Evolutionary conservation across 495 filamentous ascomycete genomes (phyloP).

Genomic region (Bacidia rubella): DNA sequence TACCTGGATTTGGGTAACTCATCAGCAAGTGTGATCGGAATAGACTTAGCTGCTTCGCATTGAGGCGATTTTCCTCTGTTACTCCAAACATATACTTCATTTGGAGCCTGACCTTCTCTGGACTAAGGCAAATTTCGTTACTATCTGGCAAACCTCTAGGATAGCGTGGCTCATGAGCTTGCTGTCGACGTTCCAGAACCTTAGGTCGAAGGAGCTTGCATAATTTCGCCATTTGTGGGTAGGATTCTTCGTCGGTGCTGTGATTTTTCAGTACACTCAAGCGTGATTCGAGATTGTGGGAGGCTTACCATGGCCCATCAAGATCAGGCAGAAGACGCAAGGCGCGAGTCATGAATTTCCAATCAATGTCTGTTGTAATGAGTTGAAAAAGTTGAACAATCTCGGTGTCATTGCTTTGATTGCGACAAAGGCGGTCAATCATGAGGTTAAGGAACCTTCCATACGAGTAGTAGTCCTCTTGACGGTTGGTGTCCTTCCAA

Average conservation of each 20-base stretch:
- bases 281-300: too few relatives aligned
- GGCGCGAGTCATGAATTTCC: constrained; percentile 6
- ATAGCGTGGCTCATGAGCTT: background rate
- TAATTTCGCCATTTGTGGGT: constrained; percentile 4
- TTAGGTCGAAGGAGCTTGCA: constrained; percentile 1
- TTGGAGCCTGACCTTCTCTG: background rate
- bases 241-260: background rate
- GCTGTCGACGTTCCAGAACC: background rate
- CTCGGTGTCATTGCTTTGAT: constrained; percentile 6
- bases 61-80: background rate
- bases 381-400: constrained; percentile 4
- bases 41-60: constrained; percentile 2
- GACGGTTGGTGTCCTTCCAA: constrained; percentile 5
- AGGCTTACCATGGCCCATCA: constrained; percentile 6
- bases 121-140: background rate
- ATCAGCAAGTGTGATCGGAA: constrained; percentile 2
- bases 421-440: constrained; percentile 6
- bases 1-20: constrained; percentile 4
- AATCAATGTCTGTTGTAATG: constrained; percentile 2
- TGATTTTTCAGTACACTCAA: too few relatives aligned
- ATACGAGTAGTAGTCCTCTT: constrained; percentile 1
- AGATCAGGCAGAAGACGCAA: constrained; percentile 7
- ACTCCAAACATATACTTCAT: background rate
- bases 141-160: background rate
- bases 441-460: constrained; percentile 6